Evolutionary conservation across 257 asterid species (phyloP).

Genomic region (Rauvolfia tetraphylla): DNA sequence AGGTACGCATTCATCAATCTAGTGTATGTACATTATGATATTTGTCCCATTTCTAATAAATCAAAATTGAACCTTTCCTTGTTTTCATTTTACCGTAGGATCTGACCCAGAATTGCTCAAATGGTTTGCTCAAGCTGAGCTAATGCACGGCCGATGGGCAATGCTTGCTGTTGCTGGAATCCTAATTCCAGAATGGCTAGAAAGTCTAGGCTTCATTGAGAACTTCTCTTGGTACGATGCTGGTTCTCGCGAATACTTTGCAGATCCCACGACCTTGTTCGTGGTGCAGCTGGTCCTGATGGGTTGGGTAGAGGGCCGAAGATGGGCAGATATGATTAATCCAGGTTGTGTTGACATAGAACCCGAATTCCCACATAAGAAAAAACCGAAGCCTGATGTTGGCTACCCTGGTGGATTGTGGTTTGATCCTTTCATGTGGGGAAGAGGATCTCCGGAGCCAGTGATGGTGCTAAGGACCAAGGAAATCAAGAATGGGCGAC

Average conservation of each 20-base stretch:
- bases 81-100: slow-evolving; percentile 27
- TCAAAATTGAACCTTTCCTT: neutral
- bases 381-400: slow-evolving; percentile 63
- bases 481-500: slow-evolving; percentile 86
- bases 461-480: slow-evolving; percentile 84
- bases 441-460: slow-evolving; percentile 87
- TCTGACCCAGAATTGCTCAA: slow-evolving; percentile 74
- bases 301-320: slow-evolving; percentile 92
- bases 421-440: slow-evolving; percentile 85
- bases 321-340: slow-evolving; percentile 81
- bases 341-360: slow-evolving; percentile 81
- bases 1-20: slow-evolving; percentile 34
- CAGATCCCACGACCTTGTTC: slow-evolving; percentile 64
- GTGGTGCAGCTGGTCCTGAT: slow-evolving; percentile 57
- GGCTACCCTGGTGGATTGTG: slow-evolving; percentile 91
- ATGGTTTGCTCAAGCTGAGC: slow-evolving; percentile 92
- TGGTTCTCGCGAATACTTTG: slow-evolving; percentile 63
- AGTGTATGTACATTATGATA: neutral
- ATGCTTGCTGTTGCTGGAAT: slow-evolving; percentile 85
- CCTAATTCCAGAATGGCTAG: slow-evolving; percentile 78
- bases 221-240: slow-evolving; percentile 81
- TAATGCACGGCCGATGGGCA: slow-evolving; percentile 80
- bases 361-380: slow-evolving; percentile 52
- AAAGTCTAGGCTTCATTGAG: slow-evolving; percentile 62
- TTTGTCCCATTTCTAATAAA: neutral